Evolutionary conservation across 371 early-diverging fungal genomes (phyloP), one percentile per base, ranked within the genome.

Genomic region (Cladochytrium tenue): DNA sequence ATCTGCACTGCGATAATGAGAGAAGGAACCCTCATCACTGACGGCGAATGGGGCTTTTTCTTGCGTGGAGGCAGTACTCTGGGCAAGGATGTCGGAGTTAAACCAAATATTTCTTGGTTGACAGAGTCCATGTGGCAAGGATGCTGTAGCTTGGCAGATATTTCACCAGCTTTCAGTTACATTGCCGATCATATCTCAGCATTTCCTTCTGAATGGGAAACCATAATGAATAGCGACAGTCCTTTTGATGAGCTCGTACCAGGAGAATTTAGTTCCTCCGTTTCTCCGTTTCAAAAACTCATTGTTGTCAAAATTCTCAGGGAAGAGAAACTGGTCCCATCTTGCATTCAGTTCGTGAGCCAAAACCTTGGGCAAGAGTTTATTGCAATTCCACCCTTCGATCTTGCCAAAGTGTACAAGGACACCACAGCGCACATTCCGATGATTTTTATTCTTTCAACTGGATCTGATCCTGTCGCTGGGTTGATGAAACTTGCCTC

Each of bases 351-450:
- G 23, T 86, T 84, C 59, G 76, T 86, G 53, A 76, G 69, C 66
- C 62, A 63, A 30, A 81, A 80, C 52, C 55, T 85, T 13, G 86
- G 86, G 0, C 23, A 70, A 17, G 76, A 76, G 35, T 85, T 73
- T 56, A 79, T 85, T 53, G 86, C 80, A 53, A 66, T 81, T n/a
- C 79, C 83, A 3, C 86, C 86, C 15, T 71, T 86, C 2, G 84
- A 86, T 61, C 58, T 86, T 25, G 68, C 69, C 13, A 74, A 73
- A 23, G 83, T 79, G 3, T 84, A 78, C 71, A 79, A 80, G 60
- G 85, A 85, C 52, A 85, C 79, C 10, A 64, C 62, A 20, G 27
- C 60, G n/a, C 34, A 58, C n/a, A 59, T 79, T 0, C 83, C 85
- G 3, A 68, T 85, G 56, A 81, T 85, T 23, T 85, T 85, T 63